Conservation (phyloP, 768 basidiomycete species). For the Mycena galericulata region DNA sequence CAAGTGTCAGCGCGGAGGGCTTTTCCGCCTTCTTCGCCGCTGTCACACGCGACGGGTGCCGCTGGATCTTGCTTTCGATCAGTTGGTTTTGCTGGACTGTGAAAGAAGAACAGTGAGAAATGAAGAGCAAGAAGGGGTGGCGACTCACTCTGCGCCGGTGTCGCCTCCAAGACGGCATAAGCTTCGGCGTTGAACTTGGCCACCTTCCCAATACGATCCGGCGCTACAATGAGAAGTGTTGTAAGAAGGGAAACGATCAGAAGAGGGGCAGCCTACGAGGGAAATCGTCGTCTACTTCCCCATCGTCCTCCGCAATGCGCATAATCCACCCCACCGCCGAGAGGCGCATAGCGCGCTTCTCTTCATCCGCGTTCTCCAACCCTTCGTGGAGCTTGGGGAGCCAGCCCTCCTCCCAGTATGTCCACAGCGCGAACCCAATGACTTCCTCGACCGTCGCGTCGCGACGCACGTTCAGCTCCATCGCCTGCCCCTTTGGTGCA, state of each 20-base stretch:
- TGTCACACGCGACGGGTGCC: conserved; percentile 80
- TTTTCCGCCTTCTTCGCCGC: conserved; percentile 68
- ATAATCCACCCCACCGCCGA: conserved; percentile 92
- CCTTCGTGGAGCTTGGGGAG: conserved; percentile 81
- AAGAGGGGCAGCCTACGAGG: conserved; percentile 74
- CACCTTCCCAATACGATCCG: conserved; percentile 88
- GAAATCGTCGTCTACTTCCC: conserved; percentile 98
- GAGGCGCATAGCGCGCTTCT: conserved; percentile 66
- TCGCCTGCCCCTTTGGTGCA: conserved; percentile 68
- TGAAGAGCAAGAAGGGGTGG: conserved; percentile 7
- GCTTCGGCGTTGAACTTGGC: conserved; percentile 91
- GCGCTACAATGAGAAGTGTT: conserved; percentile 64
- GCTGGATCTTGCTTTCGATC: conserved; percentile 83
- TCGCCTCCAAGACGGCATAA: conserved; percentile 89
- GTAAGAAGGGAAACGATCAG: conserved; percentile 5
- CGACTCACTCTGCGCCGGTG: conserved; percentile 69
- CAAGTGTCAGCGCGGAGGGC: conserved; percentile 56
- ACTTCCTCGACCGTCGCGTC: conserved; percentile 97
- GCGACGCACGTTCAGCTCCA: conserved; percentile 82
- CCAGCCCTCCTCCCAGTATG: conserved; percentile 93
- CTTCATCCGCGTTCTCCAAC: conserved; percentile 68
- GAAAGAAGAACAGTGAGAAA: conserved; percentile 36
- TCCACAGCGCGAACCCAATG: conserved; percentile 92
- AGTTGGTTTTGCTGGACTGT: conserved; percentile 82
- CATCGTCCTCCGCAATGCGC: conserved; percentile 95